Evolutionary conservation across 1,139 yeast species (phyloP).

Genomic region (Saccharomycopsis hybrid): DNA sequence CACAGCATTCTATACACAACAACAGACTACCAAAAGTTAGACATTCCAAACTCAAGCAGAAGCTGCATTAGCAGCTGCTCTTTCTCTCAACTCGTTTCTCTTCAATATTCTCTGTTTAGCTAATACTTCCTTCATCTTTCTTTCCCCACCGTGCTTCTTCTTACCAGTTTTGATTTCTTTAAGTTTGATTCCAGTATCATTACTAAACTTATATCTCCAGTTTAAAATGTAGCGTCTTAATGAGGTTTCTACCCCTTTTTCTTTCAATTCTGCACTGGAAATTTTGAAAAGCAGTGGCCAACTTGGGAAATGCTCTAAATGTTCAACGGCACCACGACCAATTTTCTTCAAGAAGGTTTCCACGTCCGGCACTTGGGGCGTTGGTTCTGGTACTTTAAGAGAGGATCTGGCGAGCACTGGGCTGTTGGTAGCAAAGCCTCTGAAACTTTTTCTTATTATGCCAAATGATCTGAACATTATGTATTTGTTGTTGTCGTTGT

Average conservation of each 20-base stretch:
- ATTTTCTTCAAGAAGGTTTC: conserved; percentile 63
- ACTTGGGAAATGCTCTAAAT: conserved; percentile 62
- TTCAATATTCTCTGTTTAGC: conserved; percentile 67
- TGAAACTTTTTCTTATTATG: background rate
- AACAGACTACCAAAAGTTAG: too few relatives aligned
- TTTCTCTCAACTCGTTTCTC: conserved; percentile 30
- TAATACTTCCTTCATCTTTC: conserved; percentile 61
- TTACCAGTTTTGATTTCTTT: conserved; percentile 56
- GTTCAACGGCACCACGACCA: conserved; percentile 70
- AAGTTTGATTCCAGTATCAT: conserved; percentile 33
- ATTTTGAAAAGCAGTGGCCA: conserved; percentile 64
- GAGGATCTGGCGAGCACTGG: background rate
- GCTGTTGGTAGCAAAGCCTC: conserved; percentile 13
- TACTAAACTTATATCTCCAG: conserved; percentile 35
- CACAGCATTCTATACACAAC: too few relatives aligned
- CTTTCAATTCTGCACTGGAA: conserved; percentile 54
- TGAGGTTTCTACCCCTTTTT: conserved; percentile 71
- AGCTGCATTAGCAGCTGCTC: conserved; percentile 9
- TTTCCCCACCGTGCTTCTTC: conserved; percentile 85
- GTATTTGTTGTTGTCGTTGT: background rate
- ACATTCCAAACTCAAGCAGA: too few relatives aligned
- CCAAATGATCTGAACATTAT: conserved; percentile 11
- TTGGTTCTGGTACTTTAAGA: conserved; percentile 37
- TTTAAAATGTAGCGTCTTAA: conserved; percentile 57
- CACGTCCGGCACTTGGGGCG: conserved; percentile 60